Base-by-base conservation (phyloP, 192 early-diverging fungal species). In the Gaertneriomyces semiglobifer region DNA sequence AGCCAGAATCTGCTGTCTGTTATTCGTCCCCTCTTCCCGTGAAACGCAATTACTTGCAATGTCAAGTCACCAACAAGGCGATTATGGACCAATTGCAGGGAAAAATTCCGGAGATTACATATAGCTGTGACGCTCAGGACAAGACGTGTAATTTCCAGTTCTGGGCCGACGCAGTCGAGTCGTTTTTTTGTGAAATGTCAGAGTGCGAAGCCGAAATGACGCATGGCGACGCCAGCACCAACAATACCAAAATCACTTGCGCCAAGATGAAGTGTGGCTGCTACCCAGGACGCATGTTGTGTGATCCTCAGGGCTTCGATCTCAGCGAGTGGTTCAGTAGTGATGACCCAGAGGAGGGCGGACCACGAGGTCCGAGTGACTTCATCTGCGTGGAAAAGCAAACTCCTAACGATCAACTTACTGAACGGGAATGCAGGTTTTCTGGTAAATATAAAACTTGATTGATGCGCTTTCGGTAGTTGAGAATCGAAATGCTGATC, bases 161-260 rank as follows among this genome's bases (percentile, higher is more conserved):
- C 68, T 96, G 94, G 94, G 84, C 89, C 5, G 90, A 84, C 47
- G 81, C 88, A 48, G 79, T 80, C 39, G 92, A 96, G 69, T 90
- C 91, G n/a, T 96, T 96, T 76, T 96, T 88, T 69, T 96, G 94
- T 71, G 77, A 88, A 53, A 71, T 96, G 40, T 78, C 84, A 58
- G 78, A 87, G n/a, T 96, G 94, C 68, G 53, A 69, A 4, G 88
- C 92, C 66, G 74, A 60, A 12, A 33, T 33, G 25, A 33, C 25
- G 25, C 25, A 74, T 68, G 20, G 75, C 53, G 45, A 73, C 25
- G 76, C 79, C 57, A 70, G 83, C n/a, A 48, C 64, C 39, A 87
- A 88, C 60, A 62, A 60, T 14, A 91, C 91, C 6, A 71, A 67
- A 3, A 89, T 89, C 68, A 63, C 69, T 9, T 96, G 94, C 70